Base-by-base conservation (phyloP, 1,284 basidiomycete species). In the Cystobasidium sp. region DNA sequence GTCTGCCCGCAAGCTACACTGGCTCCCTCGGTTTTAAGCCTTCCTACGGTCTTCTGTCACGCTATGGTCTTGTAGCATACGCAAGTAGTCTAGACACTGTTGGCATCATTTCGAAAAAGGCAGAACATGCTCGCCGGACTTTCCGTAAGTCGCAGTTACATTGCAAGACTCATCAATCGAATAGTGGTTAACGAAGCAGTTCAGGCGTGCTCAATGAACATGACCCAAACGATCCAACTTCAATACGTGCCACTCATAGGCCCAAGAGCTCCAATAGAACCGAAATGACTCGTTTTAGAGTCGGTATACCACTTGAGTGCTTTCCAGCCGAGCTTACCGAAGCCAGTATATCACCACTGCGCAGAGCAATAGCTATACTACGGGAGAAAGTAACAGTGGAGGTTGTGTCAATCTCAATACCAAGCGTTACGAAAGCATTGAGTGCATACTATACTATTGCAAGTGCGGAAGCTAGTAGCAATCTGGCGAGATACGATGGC, bases 401-500 rank as follows among this genome's bases (percentile, higher is more conserved):
- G 0, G 79, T 97, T 20, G 82, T 89, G 0, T 86, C 92, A 0
- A 88, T 98, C 0, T 90, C 90, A 8, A 85, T 98, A 20, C 92
- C 93, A 0, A 87, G 87, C 1, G 92, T 92, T 0, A 84, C 84
- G 0, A 91, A 90, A 78, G 91, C 93, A 0, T 85, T 98, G 1
- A 92, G 93, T 67, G 92, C 94, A 5, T 99, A 99, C 85, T 99
- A 99, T 80, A 91, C 97, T 12, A 86, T 98, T 22, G 92, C 96
- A 0, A 92, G 89, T 75, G 94, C 97, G 0, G 97, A 99, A 81
- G 96, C 95, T 0, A 92, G 92, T 77, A 95, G 92, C 77, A 97
- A 97, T 80, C 84, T 99, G 51, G 93, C 92, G 0, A 86, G 94
- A 46, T 99, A 91, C 81, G 93, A 96, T 67, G 96, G 96, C 0